These are phyloP conservation scores for Daldinia concentrica DNA, from an alignment of 495 filamentous ascomycete species.

Conservation along the genomic window DNA sequence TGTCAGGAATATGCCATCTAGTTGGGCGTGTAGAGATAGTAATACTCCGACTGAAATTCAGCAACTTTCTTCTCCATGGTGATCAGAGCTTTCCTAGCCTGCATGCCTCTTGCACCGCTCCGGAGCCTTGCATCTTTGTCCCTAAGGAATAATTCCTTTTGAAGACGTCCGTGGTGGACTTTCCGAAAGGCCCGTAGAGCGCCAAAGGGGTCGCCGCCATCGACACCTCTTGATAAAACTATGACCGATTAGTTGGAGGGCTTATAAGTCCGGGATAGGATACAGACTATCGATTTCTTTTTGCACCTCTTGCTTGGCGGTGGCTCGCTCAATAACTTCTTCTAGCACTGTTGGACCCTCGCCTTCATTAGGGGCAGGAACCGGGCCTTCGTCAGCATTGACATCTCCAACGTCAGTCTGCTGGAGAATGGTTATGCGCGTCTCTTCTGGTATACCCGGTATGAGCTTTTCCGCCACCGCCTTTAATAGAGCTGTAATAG, in stretches of 20 bases:
- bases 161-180: constrained; percentile 66
- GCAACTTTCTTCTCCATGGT: constrained; percentile 70
- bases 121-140: constrained; percentile 76
- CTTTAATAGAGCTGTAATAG: constrained; percentile 67
- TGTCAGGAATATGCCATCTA: background rate
- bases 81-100: constrained; percentile 74
- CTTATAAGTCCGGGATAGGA: background rate
- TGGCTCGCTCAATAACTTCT: constrained; percentile 73
- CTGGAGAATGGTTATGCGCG: constrained; percentile 74
- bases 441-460: constrained; percentile 75
- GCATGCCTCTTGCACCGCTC: constrained; percentile 75
- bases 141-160: constrained; percentile 69
- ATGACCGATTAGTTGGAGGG: constrained; percentile 55
- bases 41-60: constrained; percentile 63
- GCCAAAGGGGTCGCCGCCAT: constrained; percentile 59
- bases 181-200: constrained; percentile 68
- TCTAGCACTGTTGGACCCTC: constrained; percentile 63
- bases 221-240: constrained; percentile 51
- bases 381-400: constrained; percentile 35
- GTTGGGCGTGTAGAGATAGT: background rate
- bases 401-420: constrained; percentile 65
- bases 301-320: constrained; percentile 64
- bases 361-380: background rate
- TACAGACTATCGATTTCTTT: constrained; percentile 65
- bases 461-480: constrained; percentile 82